phyloP scores from a whole-genome alignment of 2,329 filamentous ascomycete species.

The Fragosphaeria purpurea region DNA sequence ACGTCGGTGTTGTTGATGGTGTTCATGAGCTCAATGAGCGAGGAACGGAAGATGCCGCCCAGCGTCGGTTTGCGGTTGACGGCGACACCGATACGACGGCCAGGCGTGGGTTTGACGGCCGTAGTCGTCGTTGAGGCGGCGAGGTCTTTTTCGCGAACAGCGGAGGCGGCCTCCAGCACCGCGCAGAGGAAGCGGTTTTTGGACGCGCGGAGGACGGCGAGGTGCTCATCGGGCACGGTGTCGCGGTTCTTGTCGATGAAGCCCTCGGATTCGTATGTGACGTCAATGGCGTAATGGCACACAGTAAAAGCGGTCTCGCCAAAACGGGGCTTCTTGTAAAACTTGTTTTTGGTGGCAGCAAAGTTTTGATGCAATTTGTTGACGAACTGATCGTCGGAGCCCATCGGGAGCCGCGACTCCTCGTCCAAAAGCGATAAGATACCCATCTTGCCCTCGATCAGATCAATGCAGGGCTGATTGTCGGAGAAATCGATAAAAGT shows the following conservation, averaged over 20 bases:
- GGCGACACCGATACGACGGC: conserved; percentile 80
- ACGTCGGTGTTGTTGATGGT: conserved; percentile 98
- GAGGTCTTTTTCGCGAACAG: conserved; percentile 81
- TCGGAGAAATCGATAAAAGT: conserved; percentile 99
- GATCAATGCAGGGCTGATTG: conserved; percentile 96
- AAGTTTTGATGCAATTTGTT: conserved; percentile 95
- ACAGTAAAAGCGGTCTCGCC: conserved; percentile 97
- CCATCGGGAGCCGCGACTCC: conserved; percentile 93
- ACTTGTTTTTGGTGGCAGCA: conserved; percentile 79
- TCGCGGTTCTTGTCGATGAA: conserved; percentile 99
- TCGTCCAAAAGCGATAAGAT: conserved; percentile 88
- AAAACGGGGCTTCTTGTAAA: conserved; percentile 97
- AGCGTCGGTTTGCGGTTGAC: conserved; percentile 94
- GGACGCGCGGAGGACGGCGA: conserved; percentile 80
- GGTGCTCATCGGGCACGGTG: conserved; percentile 95
- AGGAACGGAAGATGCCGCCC: conserved; percentile 97
- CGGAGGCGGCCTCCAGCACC: conserved; percentile 75
- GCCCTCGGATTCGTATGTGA: conserved; percentile 96
- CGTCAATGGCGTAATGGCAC: conserved; percentile 95
- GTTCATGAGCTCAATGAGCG: conserved; percentile 92
- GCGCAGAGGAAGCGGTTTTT: conserved; percentile 76
- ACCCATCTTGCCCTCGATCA: conserved; percentile 95
- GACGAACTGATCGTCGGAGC: conserved; percentile 92
- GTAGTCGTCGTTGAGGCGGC: conserved; percentile 51
- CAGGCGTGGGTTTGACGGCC: conserved; percentile 69